A percentile compares a stretch with the other conserved stretches of the same genome.
phyloP scores from a whole-genome alignment of 352 stramenopile species.

The Phytophthora aleatoria region DNA sequence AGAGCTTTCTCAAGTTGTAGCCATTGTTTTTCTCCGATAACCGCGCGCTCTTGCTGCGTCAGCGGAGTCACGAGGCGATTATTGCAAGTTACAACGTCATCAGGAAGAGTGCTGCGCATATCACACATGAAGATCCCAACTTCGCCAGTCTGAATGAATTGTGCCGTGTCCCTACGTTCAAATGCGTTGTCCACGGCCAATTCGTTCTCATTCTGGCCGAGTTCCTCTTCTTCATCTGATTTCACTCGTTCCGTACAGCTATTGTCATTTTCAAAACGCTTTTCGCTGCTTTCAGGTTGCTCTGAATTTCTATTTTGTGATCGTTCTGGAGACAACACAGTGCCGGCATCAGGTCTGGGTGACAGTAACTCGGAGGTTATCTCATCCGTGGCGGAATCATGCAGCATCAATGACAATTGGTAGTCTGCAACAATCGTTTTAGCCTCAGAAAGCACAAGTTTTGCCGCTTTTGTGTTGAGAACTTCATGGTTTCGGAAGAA shows the following conservation, averaged over 20 bases:
- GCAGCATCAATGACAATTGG: constrained; percentile 53
- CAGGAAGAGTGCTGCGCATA: constrained; percentile 36
- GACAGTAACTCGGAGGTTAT: background rate
- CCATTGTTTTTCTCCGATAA: constrained; percentile 77
- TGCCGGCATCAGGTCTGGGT: background rate
- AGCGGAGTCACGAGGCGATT: constrained; percentile 55
- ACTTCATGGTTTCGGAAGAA: constrained; percentile 54
- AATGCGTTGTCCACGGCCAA: background rate
- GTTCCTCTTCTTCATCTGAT: background rate
- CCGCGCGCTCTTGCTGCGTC: constrained; percentile 49
- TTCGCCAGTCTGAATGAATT: constrained; percentile 50
- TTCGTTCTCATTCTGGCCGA: constrained; percentile 8
- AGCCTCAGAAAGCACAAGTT: constrained; percentile 54
- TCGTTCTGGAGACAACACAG: background rate
- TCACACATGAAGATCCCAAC: constrained; percentile 76
- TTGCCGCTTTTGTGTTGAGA: constrained; percentile 31
- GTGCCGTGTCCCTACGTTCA: constrained; percentile 19
- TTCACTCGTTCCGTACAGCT: background rate
- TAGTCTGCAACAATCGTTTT: constrained; percentile 60
- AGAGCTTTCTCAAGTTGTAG: constrained; percentile 64
- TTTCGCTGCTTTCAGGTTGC: constrained; percentile 2
- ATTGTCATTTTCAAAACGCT: background rate
- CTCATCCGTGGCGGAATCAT: background rate
- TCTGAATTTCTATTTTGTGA: background rate
- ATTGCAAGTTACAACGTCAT: constrained; percentile 72